A percentile compares a stretch with the other conserved stretches of the same genome.
Conservation (phyloP, 495 filamentous ascomycete genomes). For the Neurospora sp. region DNA sequence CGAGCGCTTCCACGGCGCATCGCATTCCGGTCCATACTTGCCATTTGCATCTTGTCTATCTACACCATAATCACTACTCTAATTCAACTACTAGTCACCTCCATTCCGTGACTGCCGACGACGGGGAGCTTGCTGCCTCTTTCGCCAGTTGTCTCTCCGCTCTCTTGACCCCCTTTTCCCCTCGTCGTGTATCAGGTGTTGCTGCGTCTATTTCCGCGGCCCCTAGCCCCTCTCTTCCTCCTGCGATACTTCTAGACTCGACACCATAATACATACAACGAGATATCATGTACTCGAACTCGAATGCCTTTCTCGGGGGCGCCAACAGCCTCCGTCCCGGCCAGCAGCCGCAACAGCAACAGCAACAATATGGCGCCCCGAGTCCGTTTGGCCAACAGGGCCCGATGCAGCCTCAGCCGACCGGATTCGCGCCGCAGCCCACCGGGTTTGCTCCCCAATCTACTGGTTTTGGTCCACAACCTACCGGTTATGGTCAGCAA, state of each 20-base stretch:
- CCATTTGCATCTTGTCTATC: not conserved
- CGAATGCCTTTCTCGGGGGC: slow-evolving; percentile 73
- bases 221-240: not conserved
- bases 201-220: not conserved
- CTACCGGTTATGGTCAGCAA: slow-evolving; percentile 39
- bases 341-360: slow-evolving; percentile 25
- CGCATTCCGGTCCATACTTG: not conserved
- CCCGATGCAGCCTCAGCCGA: slow-evolving; percentile 39
- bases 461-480: slow-evolving; percentile 47
- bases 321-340: slow-evolving; percentile 64
- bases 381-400: slow-evolving; percentile 33
- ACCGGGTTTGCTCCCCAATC: slow-evolving; percentile 49
- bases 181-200: not conserved
- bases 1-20: not conserved
- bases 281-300: slow-evolving; percentile 70
- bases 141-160: not conserved
- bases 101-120: not conserved
- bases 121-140: not conserved
- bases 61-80: not conserved
- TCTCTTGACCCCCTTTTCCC: not conserved
- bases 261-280: not conserved
- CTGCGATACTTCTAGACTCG: not conserved
- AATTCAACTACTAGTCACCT: not conserved
- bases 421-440: slow-evolving; percentile 39
- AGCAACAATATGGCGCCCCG: slow-evolving; percentile 44